These are phyloP conservation scores for Lachnellula willkommii DNA, from an alignment of 2,329 filamentous ascomycete genomes.

Conservation along the genomic window DNA sequence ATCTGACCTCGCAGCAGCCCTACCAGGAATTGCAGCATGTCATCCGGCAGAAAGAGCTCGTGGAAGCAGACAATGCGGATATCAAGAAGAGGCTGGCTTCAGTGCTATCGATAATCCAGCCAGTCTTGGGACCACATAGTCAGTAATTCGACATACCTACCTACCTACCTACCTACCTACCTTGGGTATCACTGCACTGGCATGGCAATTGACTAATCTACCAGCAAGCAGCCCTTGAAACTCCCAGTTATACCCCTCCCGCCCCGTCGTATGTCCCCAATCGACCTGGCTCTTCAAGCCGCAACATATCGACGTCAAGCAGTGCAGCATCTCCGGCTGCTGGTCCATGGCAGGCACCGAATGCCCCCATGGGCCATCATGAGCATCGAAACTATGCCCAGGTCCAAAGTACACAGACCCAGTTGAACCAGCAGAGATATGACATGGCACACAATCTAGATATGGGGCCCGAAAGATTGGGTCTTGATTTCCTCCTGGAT, in stretches of 20 bases:
- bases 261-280: constrained; percentile 24
- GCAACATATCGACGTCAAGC: constrained; percentile 37
- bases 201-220: neutral
- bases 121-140: constrained; percentile 41
- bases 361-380: constrained; percentile 22
- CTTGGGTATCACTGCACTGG: too few species aligned
- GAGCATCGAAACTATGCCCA: constrained; percentile 28
- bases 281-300: constrained; percentile 28
- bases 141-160: constrained; percentile 9
- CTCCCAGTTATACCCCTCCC: constrained; percentile 15
- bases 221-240: constrained; percentile 13
- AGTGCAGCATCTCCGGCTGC: constrained; percentile 35
- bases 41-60: constrained; percentile 67
- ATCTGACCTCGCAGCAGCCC: constrained; percentile 70
- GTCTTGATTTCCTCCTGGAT: constrained; percentile 68
- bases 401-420: constrained; percentile 32
- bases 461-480: constrained; percentile 60
- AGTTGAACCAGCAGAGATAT: constrained; percentile 41
- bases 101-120: constrained; percentile 59
- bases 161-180: too few species aligned
- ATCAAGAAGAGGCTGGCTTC: constrained; percentile 64
- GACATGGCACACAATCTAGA: constrained; percentile 52
- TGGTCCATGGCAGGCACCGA: constrained; percentile 29
- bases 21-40: constrained; percentile 78
- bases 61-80: constrained; percentile 74